phyloP scores from a whole-genome alignment of 257 asterid genomes.

The Ocimum tenuiflorum region DNA sequence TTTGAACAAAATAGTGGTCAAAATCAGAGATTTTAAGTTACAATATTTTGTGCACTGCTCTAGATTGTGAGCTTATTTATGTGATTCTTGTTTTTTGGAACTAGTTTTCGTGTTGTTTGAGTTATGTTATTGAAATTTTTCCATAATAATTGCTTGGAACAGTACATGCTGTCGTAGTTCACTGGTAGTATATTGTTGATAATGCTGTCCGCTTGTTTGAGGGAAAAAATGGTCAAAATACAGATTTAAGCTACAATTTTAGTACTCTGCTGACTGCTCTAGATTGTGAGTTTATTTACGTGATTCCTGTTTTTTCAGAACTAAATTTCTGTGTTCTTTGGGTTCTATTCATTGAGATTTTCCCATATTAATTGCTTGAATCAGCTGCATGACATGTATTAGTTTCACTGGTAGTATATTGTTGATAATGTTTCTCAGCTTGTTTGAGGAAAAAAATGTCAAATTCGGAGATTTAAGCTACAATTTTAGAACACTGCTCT shows the following conservation, averaged over 20 bases:
- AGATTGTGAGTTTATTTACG: neutral
- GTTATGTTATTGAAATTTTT: no score
- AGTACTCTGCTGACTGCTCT: neutral
- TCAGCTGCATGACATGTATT: conserved; percentile 4
- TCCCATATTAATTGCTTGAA: neutral
- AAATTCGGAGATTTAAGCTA: neutral
- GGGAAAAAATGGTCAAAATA: neutral
- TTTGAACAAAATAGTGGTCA: no score
- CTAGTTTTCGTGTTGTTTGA: no score
- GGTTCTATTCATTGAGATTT: neutral
- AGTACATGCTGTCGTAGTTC: no score
- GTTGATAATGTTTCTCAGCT: neutral
- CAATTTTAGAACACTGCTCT: neutral
- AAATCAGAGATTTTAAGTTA: no score
- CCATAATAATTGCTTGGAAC: no score
- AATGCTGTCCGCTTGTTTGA: neutral
- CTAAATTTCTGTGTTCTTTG: neutral
- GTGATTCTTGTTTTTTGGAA: no score
- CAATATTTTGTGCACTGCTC: no score
- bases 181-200: neutral
- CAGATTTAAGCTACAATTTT: neutral
- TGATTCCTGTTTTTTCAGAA: neutral
- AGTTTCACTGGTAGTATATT: neutral
- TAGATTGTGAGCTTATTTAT: no score
- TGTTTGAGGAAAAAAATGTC: neutral